phyloP scores from a whole-genome alignment of 306 rosid genomes.

The Vigna angularis region DNA sequence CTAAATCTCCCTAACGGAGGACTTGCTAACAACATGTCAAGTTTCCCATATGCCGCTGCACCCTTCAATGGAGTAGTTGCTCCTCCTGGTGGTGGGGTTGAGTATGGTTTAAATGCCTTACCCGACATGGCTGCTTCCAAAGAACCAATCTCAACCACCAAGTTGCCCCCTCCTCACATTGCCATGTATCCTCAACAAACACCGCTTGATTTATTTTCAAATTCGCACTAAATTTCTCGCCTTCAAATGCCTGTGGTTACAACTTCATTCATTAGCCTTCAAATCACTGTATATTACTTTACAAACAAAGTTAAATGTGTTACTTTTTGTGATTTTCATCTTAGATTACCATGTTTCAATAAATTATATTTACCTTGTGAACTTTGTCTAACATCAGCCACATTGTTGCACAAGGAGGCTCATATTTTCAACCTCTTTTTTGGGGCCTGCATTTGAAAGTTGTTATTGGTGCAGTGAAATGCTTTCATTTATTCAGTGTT shows the following conservation, averaged over 20 bases:
- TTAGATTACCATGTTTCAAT: no score
- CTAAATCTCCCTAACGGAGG: constrained; percentile 45
- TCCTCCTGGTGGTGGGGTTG: constrained; percentile 47
- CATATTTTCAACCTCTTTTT: no score
- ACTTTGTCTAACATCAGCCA: no score
- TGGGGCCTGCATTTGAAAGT: no score
- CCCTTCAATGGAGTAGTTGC: constrained; percentile 42
- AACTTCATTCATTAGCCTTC: not conserved
- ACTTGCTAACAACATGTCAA: constrained; percentile 1
- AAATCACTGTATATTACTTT: not conserved
- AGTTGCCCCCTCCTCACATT: constrained; percentile 39
- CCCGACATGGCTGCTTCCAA: constrained; percentile 51
- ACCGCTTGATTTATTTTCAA: constrained; percentile 54
- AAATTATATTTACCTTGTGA: no score
- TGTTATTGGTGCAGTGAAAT: no score
- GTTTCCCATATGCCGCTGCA: constrained; percentile 54
- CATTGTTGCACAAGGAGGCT: no score
- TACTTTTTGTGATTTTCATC: not conserved
- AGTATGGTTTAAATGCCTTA: constrained; percentile 49
- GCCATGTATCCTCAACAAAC: constrained; percentile 54
- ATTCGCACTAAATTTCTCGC: not conserved
- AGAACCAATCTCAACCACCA: constrained; percentile 52
- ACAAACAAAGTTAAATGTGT: constrained; percentile 23
- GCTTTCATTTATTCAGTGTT: no score
- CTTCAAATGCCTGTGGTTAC: no score